A percentile compares a stretch with the other conserved stretches of the same genome.
phyloP scores from a whole-genome alignment of 164 flowering plant species.

The grape (Vitis vinifera) region DNA sequence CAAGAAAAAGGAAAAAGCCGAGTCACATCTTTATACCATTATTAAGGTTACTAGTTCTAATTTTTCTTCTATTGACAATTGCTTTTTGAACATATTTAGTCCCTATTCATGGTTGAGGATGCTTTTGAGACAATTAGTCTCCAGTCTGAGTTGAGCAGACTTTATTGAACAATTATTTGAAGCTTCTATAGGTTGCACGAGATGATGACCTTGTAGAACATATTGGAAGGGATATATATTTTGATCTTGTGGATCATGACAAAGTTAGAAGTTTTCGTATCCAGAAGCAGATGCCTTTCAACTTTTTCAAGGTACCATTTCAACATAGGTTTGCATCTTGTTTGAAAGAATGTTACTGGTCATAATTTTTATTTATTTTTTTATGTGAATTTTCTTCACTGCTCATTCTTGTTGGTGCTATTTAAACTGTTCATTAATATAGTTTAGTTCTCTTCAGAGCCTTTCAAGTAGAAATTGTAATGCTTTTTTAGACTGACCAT shows the following conservation, averaged over 20 bases:
- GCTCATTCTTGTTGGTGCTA: no score
- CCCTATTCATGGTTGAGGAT: no score
- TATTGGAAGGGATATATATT: constrained; percentile 50
- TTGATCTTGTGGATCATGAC: constrained; percentile 70
- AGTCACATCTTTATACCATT: constrained; percentile 65
- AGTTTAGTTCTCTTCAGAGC: no score
- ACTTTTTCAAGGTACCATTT: constrained; percentile 44
- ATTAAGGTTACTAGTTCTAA: constrained; percentile 45
- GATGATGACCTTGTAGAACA: constrained; percentile 48
- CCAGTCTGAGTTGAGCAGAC: no score
- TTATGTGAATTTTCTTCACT: neutral
- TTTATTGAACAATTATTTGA: neutral
- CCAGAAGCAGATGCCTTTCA: constrained; percentile 48
- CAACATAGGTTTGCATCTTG: no score
- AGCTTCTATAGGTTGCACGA: constrained; percentile 48
- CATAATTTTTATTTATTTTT: neutral
- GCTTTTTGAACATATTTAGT: no score
- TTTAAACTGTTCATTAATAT: no score
- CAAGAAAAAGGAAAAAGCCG: constrained; percentile 58
- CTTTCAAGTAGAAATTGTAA: no score
- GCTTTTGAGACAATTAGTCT: no score
- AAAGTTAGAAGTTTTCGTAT: constrained; percentile 61
- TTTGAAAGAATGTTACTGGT: neutral
- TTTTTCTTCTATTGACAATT: no score
- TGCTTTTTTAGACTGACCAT: no score